Percentiles rank a stretch among this genome's conserved stretches.
phyloP scores from a whole-genome alignment of 371 early-diverging fungal species.

The Mortierella sp. region DNA sequence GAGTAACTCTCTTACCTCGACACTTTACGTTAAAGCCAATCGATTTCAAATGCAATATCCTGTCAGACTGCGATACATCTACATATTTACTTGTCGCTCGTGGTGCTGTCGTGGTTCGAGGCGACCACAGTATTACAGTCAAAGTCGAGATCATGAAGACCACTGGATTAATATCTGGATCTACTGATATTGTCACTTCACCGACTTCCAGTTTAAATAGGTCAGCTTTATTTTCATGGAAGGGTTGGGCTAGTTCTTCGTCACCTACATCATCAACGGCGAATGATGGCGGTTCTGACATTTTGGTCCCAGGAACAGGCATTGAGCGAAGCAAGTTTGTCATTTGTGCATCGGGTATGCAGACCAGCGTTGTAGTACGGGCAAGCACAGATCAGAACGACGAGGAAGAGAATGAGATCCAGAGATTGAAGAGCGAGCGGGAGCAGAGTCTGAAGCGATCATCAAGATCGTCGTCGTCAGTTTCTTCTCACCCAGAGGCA shows the following conservation, averaged over 20 bases:
- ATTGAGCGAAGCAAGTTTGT: slow-evolving; percentile 47
- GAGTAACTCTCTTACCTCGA: slow-evolving; percentile 47
- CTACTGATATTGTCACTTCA: slow-evolving; percentile 22
- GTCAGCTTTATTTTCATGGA: slow-evolving; percentile 31
- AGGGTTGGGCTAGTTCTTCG: slow-evolving; percentile 22
- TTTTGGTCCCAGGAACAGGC: slow-evolving; percentile 54
- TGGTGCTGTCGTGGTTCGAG: slow-evolving; percentile 50
- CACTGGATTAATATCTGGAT: slow-evolving; percentile 38
- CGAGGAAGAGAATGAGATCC: slow-evolving; percentile 43
- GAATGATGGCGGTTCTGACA: background rate
- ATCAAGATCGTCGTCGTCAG: slow-evolving; percentile 20
- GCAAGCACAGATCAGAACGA: slow-evolving; percentile 40
- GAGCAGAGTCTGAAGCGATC: slow-evolving; percentile 13
- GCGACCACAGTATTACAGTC: slow-evolving; percentile 54
- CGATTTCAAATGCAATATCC: slow-evolving; percentile 56
- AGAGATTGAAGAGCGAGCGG: slow-evolving; percentile 33
- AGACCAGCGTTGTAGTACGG: slow-evolving; percentile 49
- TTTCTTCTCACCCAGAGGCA: slow-evolving; percentile 6
- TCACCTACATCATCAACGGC: background rate
- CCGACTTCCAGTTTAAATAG: slow-evolving; percentile 1
- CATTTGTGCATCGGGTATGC: slow-evolving; percentile 52
- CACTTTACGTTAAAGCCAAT: slow-evolving; percentile 55
- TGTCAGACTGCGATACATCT: slow-evolving; percentile 49
- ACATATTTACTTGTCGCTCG: slow-evolving; percentile 44
- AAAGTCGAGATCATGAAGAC: slow-evolving; percentile 52